Percentiles rank a stretch among this genome's conserved stretches.
Evolutionary conservation across 1,284 basidiomycete species (phyloP).

Genomic region (Wallemia mellicola): DNA sequence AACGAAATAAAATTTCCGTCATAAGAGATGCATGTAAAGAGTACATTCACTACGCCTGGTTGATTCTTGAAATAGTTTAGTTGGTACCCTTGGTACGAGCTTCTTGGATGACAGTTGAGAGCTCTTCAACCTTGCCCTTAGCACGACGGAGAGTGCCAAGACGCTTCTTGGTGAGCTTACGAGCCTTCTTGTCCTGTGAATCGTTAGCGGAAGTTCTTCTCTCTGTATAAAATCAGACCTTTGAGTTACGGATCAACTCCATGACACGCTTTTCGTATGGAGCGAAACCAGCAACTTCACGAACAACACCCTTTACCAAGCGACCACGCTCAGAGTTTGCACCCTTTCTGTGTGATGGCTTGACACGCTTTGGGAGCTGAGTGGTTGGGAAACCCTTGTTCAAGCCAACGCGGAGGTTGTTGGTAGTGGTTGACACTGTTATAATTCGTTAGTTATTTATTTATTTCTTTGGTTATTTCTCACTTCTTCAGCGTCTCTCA

Average conservation of each 20-base stretch:
- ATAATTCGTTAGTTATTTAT: background rate
- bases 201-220: too few species aligned
- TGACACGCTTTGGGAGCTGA: slow-evolving; percentile 39
- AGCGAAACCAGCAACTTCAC: slow-evolving; percentile 91
- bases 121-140: slow-evolving; percentile 90
- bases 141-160: slow-evolving; percentile 83
- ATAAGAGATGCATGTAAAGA: background rate
- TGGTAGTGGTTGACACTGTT: background rate
- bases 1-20: background rate
- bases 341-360: slow-evolving; percentile 83
- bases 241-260: slow-evolving; percentile 97
- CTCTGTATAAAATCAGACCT: too few species aligned
- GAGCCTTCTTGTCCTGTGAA: slow-evolving; percentile 73
- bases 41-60: background rate
- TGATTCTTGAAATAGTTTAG: background rate
- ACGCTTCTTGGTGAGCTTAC: slow-evolving; percentile 77
- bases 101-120: slow-evolving; percentile 66
- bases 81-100: slow-evolving; percentile 21
- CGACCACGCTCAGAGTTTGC: slow-evolving; percentile 51
- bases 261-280: slow-evolving; percentile 96
- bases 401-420: slow-evolving; percentile 49
- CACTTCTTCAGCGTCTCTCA: background rate
- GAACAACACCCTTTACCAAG: slow-evolving; percentile 67
- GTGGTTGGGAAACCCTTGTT: slow-evolving; percentile 88
- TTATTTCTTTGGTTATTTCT: background rate